Evolutionary conservation across 2,329 filamentous ascomycete species (phyloP), one percentile per base, ranked within the genome.

Genomic region (Phialophora verrucosa): DNA sequence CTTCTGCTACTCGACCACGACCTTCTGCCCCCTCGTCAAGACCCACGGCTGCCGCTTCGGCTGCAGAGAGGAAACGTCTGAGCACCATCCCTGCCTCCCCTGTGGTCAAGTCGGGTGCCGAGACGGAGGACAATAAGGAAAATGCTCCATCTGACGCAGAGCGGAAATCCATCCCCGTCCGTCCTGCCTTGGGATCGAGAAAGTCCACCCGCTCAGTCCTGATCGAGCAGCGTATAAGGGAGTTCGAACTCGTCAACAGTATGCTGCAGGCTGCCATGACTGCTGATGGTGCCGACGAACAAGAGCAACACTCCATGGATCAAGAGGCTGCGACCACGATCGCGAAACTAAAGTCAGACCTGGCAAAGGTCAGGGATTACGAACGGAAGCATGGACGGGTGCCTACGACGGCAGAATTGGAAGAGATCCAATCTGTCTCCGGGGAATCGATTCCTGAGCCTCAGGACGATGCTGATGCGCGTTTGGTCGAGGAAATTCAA

Each of bases 51-150:
- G 70, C 31, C 50, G 69, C 20, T 66, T 70, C 71, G 6, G 1
- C 71, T 0, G 76, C 75, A 25, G 73, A 76, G 2, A 77, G 75
- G 62, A 80, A 77, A 69, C 73, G 78, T 38, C 65, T 78, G 63
- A 80, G 78, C 72, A 77, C 77, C 0, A 71, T 74, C 11, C 58
- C 71, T 60, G 70, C 73, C 4, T 72, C 75, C 7, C 71, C 73
- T n/a, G 69, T 73, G 12, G 68, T 73, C 11, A 77, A 76, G 64
- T 67, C 73, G 11, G 75, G 75, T 57, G 62, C 64, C 17, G 74
- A 74, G 0, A 74, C 75, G 61, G 79, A 68, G 35, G 64, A 73
- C 6, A 71, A 70, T 32, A 71, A 69, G 42, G 69, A 69, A 50
- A 67, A 68, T 62, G 54, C 58, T 4, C 27, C 47, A 7, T 65